These are phyloP conservation scores for Jaenimonas drosophilae DNA, from an alignment of 208 protist species.

Conservation along the genomic window DNA sequence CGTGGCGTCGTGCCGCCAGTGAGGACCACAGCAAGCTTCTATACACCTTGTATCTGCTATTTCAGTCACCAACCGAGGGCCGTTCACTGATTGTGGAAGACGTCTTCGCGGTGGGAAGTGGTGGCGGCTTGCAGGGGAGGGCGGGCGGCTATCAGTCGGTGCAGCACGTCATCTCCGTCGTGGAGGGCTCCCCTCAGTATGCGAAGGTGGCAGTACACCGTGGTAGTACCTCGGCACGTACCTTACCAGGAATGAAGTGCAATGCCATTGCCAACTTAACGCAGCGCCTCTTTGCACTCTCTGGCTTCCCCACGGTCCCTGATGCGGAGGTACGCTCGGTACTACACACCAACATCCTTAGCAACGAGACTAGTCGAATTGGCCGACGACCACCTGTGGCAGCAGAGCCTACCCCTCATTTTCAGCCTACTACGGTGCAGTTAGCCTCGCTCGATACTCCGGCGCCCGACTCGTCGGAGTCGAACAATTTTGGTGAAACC, in stretches of 20 bases:
- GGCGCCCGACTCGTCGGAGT: constrained; percentile 1
- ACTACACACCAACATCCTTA: constrained; percentile 3
- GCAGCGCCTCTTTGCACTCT: constrained; percentile 22
- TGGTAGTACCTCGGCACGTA: constrained; percentile 5
- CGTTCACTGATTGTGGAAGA: constrained; percentile 5
- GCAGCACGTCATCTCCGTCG: constrained; percentile 41
- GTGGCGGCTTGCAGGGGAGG: constrained; percentile 7
- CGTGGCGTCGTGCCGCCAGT: constrained; percentile 46
- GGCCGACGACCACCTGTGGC: background rate
- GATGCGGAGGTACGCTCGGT: constrained; percentile 24
- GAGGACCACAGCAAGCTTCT: constrained; percentile 49
- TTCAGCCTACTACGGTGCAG: constrained; percentile 50
- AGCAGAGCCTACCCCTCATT: constrained; percentile 4
- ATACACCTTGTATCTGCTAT: constrained; percentile 62
- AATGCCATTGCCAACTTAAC: constrained; percentile 54
- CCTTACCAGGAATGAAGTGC: constrained; percentile 4
- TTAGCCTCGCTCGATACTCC: constrained; percentile 53
- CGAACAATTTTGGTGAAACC: constrained; percentile 33
- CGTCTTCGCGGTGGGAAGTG: constrained; percentile 7
- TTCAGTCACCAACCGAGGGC: constrained; percentile 12
- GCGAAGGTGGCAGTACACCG: constrained; percentile 41
- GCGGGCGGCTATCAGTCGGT: constrained; percentile 67
- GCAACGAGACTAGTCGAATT: constrained; percentile 2
- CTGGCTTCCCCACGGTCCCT: constrained; percentile 36
- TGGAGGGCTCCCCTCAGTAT: constrained; percentile 24